Conservation (phyloP, 441 rosid genomes). For the Populus hybrid region DNA sequence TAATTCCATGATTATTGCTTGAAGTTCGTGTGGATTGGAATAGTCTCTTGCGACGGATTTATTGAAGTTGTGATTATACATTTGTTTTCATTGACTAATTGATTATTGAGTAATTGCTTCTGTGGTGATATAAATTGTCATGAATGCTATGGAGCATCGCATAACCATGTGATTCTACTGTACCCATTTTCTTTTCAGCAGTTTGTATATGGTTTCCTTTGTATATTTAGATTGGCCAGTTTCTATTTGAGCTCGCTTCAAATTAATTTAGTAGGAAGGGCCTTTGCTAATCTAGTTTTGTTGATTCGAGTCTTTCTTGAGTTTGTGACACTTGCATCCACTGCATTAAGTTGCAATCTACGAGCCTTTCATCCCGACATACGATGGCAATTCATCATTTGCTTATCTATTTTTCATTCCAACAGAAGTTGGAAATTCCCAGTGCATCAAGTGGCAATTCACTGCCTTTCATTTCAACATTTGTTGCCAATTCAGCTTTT, state of each 20-base stretch:
- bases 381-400: background rate
- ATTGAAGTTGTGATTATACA: background rate
- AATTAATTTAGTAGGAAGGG: background rate
- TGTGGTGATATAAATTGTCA: background rate
- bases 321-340: background rate
- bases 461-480: background rate
- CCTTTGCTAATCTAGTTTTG: background rate
- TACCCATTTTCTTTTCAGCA: background rate
- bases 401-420: background rate
- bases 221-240: conserved; percentile 4
- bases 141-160: background rate
- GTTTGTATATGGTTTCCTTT: background rate
- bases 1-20: background rate
- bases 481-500: background rate
- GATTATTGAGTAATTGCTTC: conserved; percentile 12
- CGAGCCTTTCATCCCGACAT: background rate
- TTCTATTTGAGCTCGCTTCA: conserved; percentile 2
- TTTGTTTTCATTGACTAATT: background rate
- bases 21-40: background rate
- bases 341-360: background rate
- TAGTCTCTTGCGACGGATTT: background rate
- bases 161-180: background rate
- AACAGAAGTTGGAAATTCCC: conserved; percentile 5
- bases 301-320: background rate
- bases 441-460: background rate